Evolutionary conservation across 345 rosid genomes (phyloP).

Genomic region (Hirschfeldia incana): DNA sequence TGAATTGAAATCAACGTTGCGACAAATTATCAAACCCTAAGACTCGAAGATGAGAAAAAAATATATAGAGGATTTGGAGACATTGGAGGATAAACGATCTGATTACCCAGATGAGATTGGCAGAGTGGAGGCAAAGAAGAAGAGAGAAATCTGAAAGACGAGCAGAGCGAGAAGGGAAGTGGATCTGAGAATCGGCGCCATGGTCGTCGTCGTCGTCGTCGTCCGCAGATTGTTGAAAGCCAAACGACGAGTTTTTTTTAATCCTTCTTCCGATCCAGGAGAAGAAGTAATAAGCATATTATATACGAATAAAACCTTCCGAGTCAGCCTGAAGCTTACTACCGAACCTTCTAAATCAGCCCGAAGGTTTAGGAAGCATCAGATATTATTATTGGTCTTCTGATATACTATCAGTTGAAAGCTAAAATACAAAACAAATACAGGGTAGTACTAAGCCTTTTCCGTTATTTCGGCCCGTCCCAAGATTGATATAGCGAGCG

Average conservation of each 20-base stretch:
- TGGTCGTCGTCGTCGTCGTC: conserved; percentile 45
- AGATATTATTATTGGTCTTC: no score
- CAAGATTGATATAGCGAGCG: no score
- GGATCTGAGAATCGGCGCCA: conserved; percentile 52
- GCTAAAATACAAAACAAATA: no score
- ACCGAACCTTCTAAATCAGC: background rate
- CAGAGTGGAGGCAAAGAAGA: conserved; percentile 38
- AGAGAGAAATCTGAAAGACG: conserved; percentile 35
- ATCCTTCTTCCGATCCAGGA: background rate
- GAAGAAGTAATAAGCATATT: background rate
- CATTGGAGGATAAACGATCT: conserved; percentile 11
- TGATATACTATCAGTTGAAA: no score
- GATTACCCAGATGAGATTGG: conserved; percentile 51
- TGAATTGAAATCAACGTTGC: conserved; percentile 1
- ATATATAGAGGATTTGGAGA: background rate
- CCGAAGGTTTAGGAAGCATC: no score
- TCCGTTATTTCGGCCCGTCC: no score
- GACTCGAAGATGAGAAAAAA: background rate
- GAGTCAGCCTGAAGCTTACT: background rate
- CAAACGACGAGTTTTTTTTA: conserved; percentile 10
- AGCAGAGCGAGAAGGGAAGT: conserved; percentile 36
- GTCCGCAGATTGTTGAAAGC: conserved; percentile 10
- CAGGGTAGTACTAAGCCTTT: no score
- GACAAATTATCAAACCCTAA: background rate
- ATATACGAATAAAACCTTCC: background rate